Evolutionary conservation across 768 basidiomycete genomes (phyloP), one percentile per base, ranked within the genome.

Genomic region (Erythrobasidium yunnanense): DNA sequence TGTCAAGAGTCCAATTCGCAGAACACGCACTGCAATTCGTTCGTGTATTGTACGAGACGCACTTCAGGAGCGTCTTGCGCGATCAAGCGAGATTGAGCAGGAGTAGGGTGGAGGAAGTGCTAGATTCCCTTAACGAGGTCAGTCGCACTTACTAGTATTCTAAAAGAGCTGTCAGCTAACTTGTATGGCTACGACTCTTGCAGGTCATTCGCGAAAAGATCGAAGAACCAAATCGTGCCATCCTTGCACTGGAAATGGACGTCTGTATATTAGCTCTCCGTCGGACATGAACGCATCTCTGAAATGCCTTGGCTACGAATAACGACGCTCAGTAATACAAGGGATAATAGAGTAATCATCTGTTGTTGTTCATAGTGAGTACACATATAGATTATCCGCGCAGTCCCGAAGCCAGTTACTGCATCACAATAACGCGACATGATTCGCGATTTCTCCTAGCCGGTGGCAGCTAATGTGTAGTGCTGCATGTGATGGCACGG

Each of bases 11-110:
- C 5, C 63, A 66, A 17, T 67, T 66, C 57, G 66, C 66, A 17
- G 66, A 67, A 29, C 66, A 67, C 50, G 66, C 56, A 22, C 25
- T 67, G 11, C 33, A 65, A 20, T 67, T 67, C 49, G 35, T 65
- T 27, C 38, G 46, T 23, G 56, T 66, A 22, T 5, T 67, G 1
- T 67, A 65, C 57, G 66, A 67, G 34, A 30, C 25, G 5, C 66
- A 67, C 50, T 67, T 67, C 46, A 15, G 66, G 11, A 33, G 15
- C 8, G 66, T 60, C 2, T 27, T 67, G 4, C 20, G 32, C 15
- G 60, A 67, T 11, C 22, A 65, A 15, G 66, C 63, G 13, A 65
- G 52, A 18, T 50, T 67, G 22, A 42, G 66, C 34, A 47, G 60
- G 20, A 47, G 54, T 20, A 47, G 25, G 27, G 30, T 65, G 7